These are phyloP conservation scores for Lagenidium giganteum DNA, from an alignment of 352 stramenopile genomes.

Conservation along the genomic window DNA sequence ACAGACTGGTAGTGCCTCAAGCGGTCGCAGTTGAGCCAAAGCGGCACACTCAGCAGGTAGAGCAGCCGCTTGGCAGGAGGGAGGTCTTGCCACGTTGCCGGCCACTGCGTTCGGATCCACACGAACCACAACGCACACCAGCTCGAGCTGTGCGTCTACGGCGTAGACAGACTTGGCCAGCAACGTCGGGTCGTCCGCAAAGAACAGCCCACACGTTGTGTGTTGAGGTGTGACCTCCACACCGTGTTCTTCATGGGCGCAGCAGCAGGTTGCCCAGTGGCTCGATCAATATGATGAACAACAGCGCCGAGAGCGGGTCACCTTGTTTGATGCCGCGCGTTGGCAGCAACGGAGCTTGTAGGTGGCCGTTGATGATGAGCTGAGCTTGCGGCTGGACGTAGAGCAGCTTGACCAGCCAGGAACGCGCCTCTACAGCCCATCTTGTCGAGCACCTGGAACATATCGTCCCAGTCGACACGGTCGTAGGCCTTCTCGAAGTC, in stretches of 20 bases:
- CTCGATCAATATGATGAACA: slow-evolving; percentile 19
- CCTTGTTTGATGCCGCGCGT: slow-evolving; percentile 20
- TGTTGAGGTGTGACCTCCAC: background rate
- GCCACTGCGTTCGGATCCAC: too few species aligned
- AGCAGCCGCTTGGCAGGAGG: too few species aligned
- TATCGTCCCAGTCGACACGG: slow-evolving; percentile 16
- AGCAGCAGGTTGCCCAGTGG: slow-evolving; percentile 13
- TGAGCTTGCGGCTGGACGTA: slow-evolving; percentile 7
- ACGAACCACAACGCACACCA: too few species aligned
- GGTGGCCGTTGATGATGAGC: slow-evolving; percentile 11
- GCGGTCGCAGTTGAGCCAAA: too few species aligned
- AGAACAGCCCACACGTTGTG: slow-evolving; percentile 10
- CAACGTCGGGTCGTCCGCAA: slow-evolving; percentile 18
- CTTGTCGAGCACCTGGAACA: slow-evolving; percentile 7
- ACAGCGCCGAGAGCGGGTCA: slow-evolving; percentile 13
- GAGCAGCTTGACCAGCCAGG: slow-evolving; percentile 1
- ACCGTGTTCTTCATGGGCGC: slow-evolving; percentile 1
- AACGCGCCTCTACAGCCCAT: slow-evolving; percentile 13
- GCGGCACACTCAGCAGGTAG: too few species aligned
- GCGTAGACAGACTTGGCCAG: background rate
- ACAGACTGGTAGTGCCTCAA: too few species aligned
- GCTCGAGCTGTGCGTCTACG: slow-evolving; percentile 3
- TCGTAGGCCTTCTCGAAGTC: slow-evolving; percentile 24
- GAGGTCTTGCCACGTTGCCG: too few species aligned
- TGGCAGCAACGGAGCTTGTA: slow-evolving; percentile 4